Conservation (phyloP, 805 yeast species). For the Grigorovia transvaalensis region DNA sequence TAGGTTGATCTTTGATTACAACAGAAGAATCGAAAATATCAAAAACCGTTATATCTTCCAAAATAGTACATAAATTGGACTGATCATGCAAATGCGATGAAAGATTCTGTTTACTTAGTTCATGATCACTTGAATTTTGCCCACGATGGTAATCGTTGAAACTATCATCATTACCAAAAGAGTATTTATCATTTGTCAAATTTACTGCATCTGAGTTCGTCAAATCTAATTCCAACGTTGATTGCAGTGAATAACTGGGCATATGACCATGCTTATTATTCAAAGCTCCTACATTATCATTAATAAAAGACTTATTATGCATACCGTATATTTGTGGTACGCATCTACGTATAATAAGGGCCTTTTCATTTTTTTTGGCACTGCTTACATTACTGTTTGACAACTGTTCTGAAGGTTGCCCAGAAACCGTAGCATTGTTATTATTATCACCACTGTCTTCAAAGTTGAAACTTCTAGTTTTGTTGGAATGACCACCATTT, state of each 20-base stretch:
- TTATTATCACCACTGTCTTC: too few species aligned
- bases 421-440: too few species aligned
- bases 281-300: not conserved
- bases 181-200: not conserved
- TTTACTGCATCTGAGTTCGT: not conserved
- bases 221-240: not conserved
- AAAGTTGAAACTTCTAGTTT: too few species aligned
- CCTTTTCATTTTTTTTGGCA: too few species aligned
- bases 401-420: too few species aligned
- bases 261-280: not conserved
- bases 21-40: conserved; percentile 23
- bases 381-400: too few species aligned
- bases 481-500: too few species aligned
- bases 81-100: not conserved
- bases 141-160: not conserved
- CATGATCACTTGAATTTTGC: not conserved
- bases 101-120: not conserved
- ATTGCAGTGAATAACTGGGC: not conserved
- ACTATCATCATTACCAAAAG: not conserved
- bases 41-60: conserved; percentile 18
- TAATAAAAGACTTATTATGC: too few species aligned
- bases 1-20: conserved; percentile 12
- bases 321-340: too few species aligned
- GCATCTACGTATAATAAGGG: too few species aligned
- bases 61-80: conserved; percentile 3